phyloP scores from a whole-genome alignment of 2,329 filamentous ascomycete genomes.

The Diatrype stigma region DNA sequence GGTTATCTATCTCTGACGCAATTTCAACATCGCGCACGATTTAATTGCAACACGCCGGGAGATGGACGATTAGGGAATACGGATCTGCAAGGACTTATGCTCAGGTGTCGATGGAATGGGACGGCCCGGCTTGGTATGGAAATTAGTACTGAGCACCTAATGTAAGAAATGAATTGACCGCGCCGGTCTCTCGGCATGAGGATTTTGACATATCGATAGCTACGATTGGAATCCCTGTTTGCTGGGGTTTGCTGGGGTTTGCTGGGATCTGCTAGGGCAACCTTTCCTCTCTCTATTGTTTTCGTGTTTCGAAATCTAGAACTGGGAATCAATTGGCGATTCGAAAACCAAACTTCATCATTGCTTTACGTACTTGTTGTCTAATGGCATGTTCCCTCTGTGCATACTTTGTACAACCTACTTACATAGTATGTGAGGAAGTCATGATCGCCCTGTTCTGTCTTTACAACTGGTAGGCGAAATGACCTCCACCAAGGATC shows the following conservation, averaged over 20 bases:
- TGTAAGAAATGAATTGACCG: not conserved
- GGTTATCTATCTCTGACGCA: constrained; percentile 3
- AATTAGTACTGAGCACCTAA: not conserved
- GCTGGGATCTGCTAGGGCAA: too few species aligned
- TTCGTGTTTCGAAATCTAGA: too few species aligned
- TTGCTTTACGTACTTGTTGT: too few species aligned
- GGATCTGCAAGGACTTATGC: not conserved
- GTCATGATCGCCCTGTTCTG: not conserved
- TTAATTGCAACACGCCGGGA: too few species aligned
- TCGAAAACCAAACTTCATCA: too few species aligned
- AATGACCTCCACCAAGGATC: not conserved
- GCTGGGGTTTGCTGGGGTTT: too few species aligned
- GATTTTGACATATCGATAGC: not conserved
- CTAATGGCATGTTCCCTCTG: too few species aligned
- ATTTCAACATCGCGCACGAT: not conserved
- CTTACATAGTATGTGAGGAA: too few species aligned
- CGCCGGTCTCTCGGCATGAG: not conserved
- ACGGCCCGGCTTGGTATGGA: not conserved
- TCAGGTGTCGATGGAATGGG: not conserved
- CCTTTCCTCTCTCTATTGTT: too few species aligned
- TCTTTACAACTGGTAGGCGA: not conserved
- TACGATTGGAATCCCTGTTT: too few species aligned
- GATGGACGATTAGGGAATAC: constrained; percentile 7
- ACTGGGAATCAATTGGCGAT: too few species aligned
- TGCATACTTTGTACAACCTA: too few species aligned